phyloP scores from a whole-genome alignment of 352 stramenopile genomes.

The Globisporangium spinosum region DNA sequence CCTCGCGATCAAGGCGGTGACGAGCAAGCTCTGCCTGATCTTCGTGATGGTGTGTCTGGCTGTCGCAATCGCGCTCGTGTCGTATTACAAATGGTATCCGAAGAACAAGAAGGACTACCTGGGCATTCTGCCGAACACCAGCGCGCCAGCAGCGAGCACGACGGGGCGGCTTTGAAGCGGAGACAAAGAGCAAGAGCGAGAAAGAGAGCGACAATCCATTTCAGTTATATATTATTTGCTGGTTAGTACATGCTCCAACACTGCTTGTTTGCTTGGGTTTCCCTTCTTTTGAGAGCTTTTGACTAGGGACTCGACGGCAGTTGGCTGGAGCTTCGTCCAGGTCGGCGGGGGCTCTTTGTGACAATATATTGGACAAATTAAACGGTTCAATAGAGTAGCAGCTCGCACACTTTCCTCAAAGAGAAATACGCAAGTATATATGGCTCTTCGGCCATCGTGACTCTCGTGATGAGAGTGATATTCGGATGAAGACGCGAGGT shows the following conservation, averaged over 20 bases:
- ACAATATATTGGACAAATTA: not conserved
- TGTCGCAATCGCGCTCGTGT: conserved; percentile 54
- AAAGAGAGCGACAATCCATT: not conserved
- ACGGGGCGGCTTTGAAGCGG: not conserved
- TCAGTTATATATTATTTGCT: not conserved
- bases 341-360: not conserved
- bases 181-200: conserved; percentile 1
- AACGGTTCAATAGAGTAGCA: not conserved
- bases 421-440: not conserved
- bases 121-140: conserved; percentile 37
- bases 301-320: not conserved
- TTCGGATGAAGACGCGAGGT: not conserved
- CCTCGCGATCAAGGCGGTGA: conserved; percentile 57
- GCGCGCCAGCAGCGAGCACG: conserved; percentile 3
- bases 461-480: not conserved
- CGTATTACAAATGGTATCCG: conserved; percentile 81
- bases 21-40: conserved; percentile 54
- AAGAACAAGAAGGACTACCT: conserved; percentile 67
- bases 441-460: not conserved
- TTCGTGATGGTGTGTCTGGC: conserved; percentile 58
- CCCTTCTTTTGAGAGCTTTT: not conserved
- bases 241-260: not conserved
- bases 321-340: not conserved
- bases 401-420: not conserved
- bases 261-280: not conserved